Evolutionary conservation across 495 filamentous ascomycete genomes (phyloP), one percentile per base, ranked within the genome.

Genomic region (Talaromyces proteolyticus): DNA sequence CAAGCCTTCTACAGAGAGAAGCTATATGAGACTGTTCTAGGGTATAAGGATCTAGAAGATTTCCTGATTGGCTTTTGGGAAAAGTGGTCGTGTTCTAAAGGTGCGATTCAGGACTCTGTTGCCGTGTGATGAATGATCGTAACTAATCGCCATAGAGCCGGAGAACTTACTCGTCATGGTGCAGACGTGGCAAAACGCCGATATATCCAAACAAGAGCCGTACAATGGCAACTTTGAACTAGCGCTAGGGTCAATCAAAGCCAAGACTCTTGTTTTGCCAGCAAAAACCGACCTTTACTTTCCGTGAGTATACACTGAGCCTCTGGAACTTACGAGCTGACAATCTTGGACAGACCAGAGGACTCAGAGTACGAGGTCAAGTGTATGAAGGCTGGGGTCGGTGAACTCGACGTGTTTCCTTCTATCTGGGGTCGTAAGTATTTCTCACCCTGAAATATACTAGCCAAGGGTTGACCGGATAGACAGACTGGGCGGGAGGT

Each of bases 41-140:
- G 82, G 0, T 86, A 66, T 57, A 77, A 79, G 56, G 68, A 76
- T 40, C 65, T 88, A 17, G 85, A 89, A 51, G 78, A 85, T 45
- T 89, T 87, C 51, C 73, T 89, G 72, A 68, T 76, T 25, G 78
- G 76, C 34, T 88, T 87, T 56, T 88, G 85, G 84, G 86, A 89
- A 60, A 67, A 57, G 1, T 88, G 84, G 85, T 76, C 82, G n/a
- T 68, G 74, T 45, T 78, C 75, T 0, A 85, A 87, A 73, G 75
- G 79, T 78, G 58, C 34, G 41, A 5, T 23, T 51, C 42, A 40
- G 42, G 10, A 4, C 36, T 39, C n/a, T 2, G 11, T 18, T 20
- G 10, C 16, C 6, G 42, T 14, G 44, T 63, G 54, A 59, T 55
- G 46, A 52, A 51, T 36, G 7, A 19, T 25, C 29, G 1, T 14